These are phyloP conservation scores for Inga oerstediana DNA, from an alignment of 306 rosid species.

Conservation along the genomic window DNA sequence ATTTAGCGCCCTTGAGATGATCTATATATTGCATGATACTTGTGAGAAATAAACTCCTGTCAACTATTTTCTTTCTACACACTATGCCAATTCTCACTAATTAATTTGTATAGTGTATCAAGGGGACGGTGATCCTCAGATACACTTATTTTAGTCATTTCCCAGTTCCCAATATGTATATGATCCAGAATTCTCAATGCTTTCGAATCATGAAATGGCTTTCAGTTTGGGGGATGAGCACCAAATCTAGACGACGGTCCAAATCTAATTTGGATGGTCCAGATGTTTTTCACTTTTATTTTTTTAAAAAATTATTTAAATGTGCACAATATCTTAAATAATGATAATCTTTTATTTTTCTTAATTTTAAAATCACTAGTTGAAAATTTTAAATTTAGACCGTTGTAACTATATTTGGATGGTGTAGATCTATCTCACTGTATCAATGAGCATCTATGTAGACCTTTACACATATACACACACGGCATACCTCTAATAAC, in stretches of 20 bases:
- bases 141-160: neutral
- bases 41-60: neutral
- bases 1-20: neutral
- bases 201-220: neutral
- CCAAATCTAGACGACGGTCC: no score
- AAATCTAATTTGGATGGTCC: no score
- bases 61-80: neutral
- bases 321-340: no score
- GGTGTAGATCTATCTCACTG: no score
- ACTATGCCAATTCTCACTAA: neutral
- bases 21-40: neutral
- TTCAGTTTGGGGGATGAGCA: no score
- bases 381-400: no score
- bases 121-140: neutral
- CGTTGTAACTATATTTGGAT: no score
- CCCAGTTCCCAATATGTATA: neutral
- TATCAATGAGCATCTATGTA: neutral
- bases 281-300: no score
- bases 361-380: no score
- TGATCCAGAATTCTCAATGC: neutral
- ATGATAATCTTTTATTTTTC: no score
- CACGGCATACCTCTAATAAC: constrained; percentile 47
- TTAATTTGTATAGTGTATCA: neutral
- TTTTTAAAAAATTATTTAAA: no score
- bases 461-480: neutral